Base-by-base conservation (phyloP, 805 yeast species). In the Myxozyma udenii region DNA sequence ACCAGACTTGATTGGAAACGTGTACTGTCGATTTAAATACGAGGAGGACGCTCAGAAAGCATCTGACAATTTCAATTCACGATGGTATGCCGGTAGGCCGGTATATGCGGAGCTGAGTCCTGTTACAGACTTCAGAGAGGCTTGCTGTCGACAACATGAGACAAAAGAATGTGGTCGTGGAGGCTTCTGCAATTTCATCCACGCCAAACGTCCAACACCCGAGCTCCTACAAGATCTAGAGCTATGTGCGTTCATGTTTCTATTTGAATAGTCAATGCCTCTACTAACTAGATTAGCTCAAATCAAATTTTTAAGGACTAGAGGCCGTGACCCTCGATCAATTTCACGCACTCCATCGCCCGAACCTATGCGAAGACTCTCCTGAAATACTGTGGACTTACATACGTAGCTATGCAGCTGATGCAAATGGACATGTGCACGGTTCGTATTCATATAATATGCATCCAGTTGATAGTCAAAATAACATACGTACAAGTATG, bases 161-260 rank as follows among this genome's bases (percentile, higher is more conserved):
- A 68, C 73, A 1, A 68, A 74, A 22, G 71, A 70, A 12, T 90
- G 98, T 65, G 78, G 75, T n/a, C 76, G 97, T 64, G 91, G 89
- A 1, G 85, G 83, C 28, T 77, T 78, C 62, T 90, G 98, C 69
- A 90, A 90, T 67, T 89, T 86, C 67, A 84, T 88, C 78, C 98
- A 90, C 67, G 75, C 83, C 2, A 74, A 82, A 61, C 68, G 74
- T 35, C 87, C 95, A 0, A 64, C 78, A 1, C 62, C 63, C 4
- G 71, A 66, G 12, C 63, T 82, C 25, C 66, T 73, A 41, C 64
- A 61, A 3, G 74, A 71, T 12, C 68, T 86, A 48, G 71, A 71
- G 33, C 52, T 66, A 14, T 69, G 78, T 2, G 80, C 75, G 62
- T 57, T 46, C 1, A 16, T 7, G 2, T 2, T 5, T 32, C 19